Evolutionary conservation across 495 filamentous ascomycete species (phyloP).

Genomic region (Hypoxylon trugodes): DNA sequence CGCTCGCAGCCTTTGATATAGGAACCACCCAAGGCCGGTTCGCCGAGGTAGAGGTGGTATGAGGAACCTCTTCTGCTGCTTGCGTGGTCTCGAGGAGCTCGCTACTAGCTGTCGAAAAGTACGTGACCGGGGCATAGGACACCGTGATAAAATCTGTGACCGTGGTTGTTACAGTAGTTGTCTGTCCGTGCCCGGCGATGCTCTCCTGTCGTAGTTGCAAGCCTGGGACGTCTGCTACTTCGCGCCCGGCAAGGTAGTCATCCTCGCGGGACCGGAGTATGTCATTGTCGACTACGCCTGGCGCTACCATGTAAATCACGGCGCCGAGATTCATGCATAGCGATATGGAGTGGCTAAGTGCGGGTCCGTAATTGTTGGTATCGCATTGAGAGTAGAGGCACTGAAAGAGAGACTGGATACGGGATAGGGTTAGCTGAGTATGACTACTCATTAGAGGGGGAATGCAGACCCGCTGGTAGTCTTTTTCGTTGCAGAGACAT

Average conservation of each 20-base stretch:
- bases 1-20: constrained; percentile 18
- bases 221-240: constrained; percentile 37
- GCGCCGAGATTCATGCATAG: constrained; percentile 42
- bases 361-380: constrained; percentile 36
- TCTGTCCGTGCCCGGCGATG: constrained; percentile 6
- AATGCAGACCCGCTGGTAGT: constrained; percentile 37
- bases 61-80: constrained; percentile 25
- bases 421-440: not conserved
- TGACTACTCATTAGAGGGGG: not conserved
- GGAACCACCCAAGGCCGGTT: constrained; percentile 42
- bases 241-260: constrained; percentile 46
- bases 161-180: constrained; percentile 34
- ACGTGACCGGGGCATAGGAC: constrained; percentile 22
- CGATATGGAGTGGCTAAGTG: constrained; percentile 39
- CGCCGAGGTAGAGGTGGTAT: constrained; percentile 21
- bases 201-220: constrained; percentile 42
- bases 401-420: constrained; percentile 38
- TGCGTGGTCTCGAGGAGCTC: constrained; percentile 19
- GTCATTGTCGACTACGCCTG: constrained; percentile 39
- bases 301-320: constrained; percentile 44
- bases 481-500: constrained; percentile 42
- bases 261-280: constrained; percentile 44
- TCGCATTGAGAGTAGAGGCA: constrained; percentile 46
- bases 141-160: constrained; percentile 36
- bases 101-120: constrained; percentile 17